Evolutionary conservation across 1,284 basidiomycete species (phyloP), one percentile per base, ranked within the genome.

Genomic region (Marasmius tenuissimus): DNA sequence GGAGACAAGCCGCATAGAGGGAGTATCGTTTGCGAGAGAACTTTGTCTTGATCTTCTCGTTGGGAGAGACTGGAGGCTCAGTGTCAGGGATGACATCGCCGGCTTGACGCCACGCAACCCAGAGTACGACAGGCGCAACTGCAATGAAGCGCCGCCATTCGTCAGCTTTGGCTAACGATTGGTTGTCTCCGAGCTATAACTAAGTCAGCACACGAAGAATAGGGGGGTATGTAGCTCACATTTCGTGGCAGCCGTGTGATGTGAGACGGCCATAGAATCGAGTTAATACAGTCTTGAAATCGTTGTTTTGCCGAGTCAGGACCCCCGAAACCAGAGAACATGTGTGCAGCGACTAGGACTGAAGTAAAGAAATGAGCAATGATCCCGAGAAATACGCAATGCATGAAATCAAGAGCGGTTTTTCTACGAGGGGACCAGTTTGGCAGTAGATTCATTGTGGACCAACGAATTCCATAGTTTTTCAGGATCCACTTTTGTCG

Each of bases 131-230:
- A 1, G 68, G 71, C 7, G 69, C 60, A 33, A 77, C 58, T 3
- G 67, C 71, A 11, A 72, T 53, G 8, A 73, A 60, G 2, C 67
- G 65, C 0, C 67, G 67, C 70, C 71, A 74, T 63, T 77, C 69
- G 65, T 76, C 72, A 3, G 75, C 74, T 59, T 76, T 77, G 55
- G 73, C 67, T 4, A 73, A 59, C 1, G 65, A 69, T 54, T 71
- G 70, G 47, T 70, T 71, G 35, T 69, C 61, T 10, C 69, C 66
- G 20, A 72, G 62, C 70, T 73, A 50, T 55, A 45, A 20, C n/a
- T 40, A 33, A 51, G 20, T 40, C 39, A 40, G 39, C 16, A 40
- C 39, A 40, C 39, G n/a, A n/a, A n/a, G n/a, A 40, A 16, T 40
- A 40, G 16, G 9, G 39, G 9, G 9, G 16, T 40, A 9, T 16